A percentile compares a stretch with the other conserved stretches of the same genome.
Evolutionary conservation across 805 yeast species (phyloP).

Genomic region (Candida taoyuanica): DNA sequence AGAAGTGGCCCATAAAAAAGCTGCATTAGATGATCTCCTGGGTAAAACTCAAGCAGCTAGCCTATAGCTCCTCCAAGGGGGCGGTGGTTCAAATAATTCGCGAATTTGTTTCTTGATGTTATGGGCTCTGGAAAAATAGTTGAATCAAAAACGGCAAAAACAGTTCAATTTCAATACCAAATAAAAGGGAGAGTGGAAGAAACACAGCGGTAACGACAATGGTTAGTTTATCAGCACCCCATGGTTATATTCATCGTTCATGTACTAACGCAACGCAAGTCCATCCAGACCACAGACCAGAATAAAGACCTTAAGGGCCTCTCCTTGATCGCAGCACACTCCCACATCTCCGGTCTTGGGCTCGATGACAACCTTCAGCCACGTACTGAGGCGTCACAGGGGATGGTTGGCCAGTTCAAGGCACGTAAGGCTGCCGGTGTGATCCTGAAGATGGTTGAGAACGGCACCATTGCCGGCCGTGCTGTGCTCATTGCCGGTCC

Average conservation of each 20-base stretch:
- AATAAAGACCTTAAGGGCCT: constrained; percentile 53
- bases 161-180: neutral
- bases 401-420: constrained; percentile 95
- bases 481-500: constrained; percentile 97
- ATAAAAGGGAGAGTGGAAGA: neutral
- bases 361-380: constrained; percentile 88
- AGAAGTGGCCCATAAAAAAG: too few relatives aligned
- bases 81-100: too few relatives aligned
- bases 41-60: too few relatives aligned
- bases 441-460: constrained; percentile 86
- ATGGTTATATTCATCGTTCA: neutral
- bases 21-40: too few relatives aligned
- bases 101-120: too few relatives aligned
- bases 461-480: constrained; percentile 93
- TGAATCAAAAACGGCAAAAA: neutral
- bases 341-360: constrained; percentile 96
- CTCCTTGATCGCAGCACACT: constrained; percentile 92
- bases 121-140: too few relatives aligned
- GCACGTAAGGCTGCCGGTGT: constrained; percentile 97
- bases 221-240: constrained; percentile 7
- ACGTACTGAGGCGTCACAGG: constrained; percentile 62
- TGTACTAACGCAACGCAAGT: constrained; percentile 19
- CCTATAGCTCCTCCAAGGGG: too few relatives aligned
- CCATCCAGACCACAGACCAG: constrained; percentile 39
- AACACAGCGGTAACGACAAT: constrained; percentile 1